Conservation (phyloP, 1,139 yeast genomes). For the Hansenula sp. region DNA sequence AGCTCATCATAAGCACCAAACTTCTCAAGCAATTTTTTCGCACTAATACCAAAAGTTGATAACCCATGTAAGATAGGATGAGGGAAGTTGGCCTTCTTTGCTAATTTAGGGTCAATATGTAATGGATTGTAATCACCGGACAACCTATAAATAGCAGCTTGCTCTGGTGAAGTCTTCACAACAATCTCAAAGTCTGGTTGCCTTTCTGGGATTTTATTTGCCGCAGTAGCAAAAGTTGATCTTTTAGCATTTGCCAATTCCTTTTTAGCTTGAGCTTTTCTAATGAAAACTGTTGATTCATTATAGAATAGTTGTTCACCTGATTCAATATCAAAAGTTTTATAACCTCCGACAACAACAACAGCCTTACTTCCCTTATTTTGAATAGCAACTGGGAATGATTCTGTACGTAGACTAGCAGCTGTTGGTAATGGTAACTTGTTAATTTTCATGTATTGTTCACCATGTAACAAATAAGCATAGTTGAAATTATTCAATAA, state of each 20-base stretch:
- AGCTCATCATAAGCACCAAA: constrained; percentile 82
- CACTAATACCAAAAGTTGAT: constrained; percentile 81
- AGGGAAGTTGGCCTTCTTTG: constrained; percentile 83
- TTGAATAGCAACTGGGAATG: constrained; percentile 66
- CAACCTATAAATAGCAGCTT: constrained; percentile 86
- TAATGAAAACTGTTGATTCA: constrained; percentile 81
- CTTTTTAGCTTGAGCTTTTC: constrained; percentile 67
- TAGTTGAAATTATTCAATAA: constrained; percentile 84
- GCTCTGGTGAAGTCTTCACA: constrained; percentile 63
- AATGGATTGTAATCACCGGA: constrained; percentile 95
- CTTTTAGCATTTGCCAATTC: constrained; percentile 46
- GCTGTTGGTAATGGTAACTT: constrained; percentile 80
- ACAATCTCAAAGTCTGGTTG: constrained; percentile 65
- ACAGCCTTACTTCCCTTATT: constrained; percentile 93
- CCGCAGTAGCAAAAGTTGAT: constrained; percentile 56
- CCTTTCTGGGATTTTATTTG: constrained; percentile 58
- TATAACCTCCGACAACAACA: constrained; percentile 70
- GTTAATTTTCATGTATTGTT: constrained; percentile 80
- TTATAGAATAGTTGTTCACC: constrained; percentile 73
- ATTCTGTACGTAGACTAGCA: constrained; percentile 57
- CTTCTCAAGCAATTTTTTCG: constrained; percentile 71
- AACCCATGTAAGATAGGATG: constrained; percentile 91
- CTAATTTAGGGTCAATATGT: constrained; percentile 90
- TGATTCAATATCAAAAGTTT: constrained; percentile 64
- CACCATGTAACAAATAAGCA: constrained; percentile 88